phyloP scores from a whole-genome alignment of 768 basidiomycete genomes.

The Lepiota brunneoincarnata region DNA sequence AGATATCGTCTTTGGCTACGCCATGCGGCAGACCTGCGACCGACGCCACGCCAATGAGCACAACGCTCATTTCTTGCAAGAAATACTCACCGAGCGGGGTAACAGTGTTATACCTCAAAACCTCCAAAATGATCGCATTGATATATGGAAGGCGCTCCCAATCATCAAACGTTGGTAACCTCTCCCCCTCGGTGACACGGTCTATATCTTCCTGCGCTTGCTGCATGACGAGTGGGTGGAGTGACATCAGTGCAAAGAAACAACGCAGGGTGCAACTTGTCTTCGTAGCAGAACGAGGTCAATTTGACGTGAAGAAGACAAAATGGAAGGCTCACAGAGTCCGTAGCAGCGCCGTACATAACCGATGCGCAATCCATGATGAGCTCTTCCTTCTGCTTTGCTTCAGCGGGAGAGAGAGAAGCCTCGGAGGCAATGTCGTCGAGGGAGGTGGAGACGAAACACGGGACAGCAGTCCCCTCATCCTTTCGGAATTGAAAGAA shows the following conservation, averaged over 20 bases:
- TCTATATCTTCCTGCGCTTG: slow-evolving; percentile 41
- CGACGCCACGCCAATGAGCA: neutral
- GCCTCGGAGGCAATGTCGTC: neutral
- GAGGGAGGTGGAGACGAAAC: slow-evolving; percentile 1
- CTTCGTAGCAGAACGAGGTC: neutral
- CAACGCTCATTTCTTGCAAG: neutral
- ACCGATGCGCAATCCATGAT: slow-evolving; percentile 18
- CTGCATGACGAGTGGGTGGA: slow-evolving; percentile 34
- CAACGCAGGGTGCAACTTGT: neutral
- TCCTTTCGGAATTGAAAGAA: neutral
- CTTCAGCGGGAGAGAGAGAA: neutral
- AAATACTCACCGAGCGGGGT: slow-evolving; percentile 22
- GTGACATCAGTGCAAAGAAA: slow-evolving; percentile 35
- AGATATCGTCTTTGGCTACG: slow-evolving; percentile 10
- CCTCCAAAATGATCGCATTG: slow-evolving; percentile 21
- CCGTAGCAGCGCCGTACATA: slow-evolving; percentile 1
- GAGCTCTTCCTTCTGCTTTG: slow-evolving; percentile 15
- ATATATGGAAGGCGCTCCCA: slow-evolving; percentile 18
- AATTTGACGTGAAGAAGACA: neutral
- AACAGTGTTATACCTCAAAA: slow-evolving; percentile 22
- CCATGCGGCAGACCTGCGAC: slow-evolving; percentile 7
- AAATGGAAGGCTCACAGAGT: neutral
- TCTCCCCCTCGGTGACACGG: slow-evolving; percentile 22
- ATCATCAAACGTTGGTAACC: slow-evolving; percentile 19
- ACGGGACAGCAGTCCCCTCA: neutral